phyloP scores from a whole-genome alignment of 1,284 basidiomycete genomes.

The Rhodotorula sp. region DNA sequence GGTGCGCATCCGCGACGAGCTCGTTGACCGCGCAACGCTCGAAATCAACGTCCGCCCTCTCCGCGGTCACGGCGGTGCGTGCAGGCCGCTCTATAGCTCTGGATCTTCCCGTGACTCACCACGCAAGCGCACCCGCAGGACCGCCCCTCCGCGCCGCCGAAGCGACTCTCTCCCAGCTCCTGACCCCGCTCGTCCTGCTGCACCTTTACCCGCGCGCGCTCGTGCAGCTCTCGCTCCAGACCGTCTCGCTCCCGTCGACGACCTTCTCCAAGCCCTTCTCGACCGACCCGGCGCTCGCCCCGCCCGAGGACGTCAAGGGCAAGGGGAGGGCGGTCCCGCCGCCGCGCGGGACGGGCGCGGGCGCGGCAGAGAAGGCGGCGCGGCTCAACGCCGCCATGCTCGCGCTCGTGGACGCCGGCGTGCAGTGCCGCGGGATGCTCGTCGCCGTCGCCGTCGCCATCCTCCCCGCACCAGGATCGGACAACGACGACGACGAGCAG shows the following conservation, averaged over 20 bases:
- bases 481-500: slow-evolving; percentile 57
- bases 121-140: slow-evolving; percentile 43
- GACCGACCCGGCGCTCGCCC: slow-evolving; percentile 44
- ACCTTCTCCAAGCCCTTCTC: slow-evolving; percentile 60
- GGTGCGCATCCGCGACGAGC: slow-evolving; percentile 58
- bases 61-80: slow-evolving; percentile 53
- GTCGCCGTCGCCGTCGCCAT: slow-evolving; percentile 54
- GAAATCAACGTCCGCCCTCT: slow-evolving; percentile 57
- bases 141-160: slow-evolving; percentile 52
- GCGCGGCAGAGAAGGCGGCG: slow-evolving; percentile 50
- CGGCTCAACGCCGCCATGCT: slow-evolving; percentile 60
- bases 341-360: slow-evolving; percentile 40
- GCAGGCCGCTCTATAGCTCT: slow-evolving; percentile 1
- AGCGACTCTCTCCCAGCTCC: slow-evolving; percentile 47
- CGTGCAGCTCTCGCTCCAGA: slow-evolving; percentile 66
- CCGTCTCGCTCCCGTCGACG: slow-evolving; percentile 56
- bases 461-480: slow-evolving; percentile 41
- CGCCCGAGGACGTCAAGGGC: slow-evolving; percentile 24
- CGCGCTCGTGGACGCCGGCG: slow-evolving; percentile 54
- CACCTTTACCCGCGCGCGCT: slow-evolving; percentile 58
- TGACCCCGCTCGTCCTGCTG: slow-evolving; percentile 53
- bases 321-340: slow-evolving; percentile 22
- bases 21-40: slow-evolving; percentile 57
- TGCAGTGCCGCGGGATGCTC: slow-evolving; percentile 54
- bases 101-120: slow-evolving; percentile 10